Evolutionary conservation across 805 yeast genomes (phyloP).

Genomic region (Ogataea philodendri): DNA sequence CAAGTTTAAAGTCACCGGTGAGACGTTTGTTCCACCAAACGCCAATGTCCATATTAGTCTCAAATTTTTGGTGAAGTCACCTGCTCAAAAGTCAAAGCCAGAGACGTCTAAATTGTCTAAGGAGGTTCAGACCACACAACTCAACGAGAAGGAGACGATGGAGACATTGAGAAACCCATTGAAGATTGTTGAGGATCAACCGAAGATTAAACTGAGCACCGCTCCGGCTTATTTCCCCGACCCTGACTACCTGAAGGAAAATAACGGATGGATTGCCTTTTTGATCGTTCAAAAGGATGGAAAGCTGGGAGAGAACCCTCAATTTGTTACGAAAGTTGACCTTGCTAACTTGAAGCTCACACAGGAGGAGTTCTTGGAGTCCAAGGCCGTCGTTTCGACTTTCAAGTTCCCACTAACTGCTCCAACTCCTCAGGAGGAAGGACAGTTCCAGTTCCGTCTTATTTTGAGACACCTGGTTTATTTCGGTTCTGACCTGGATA

Average conservation of each 20-base stretch:
- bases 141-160: slow-evolving; percentile 58
- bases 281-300: slow-evolving; percentile 74
- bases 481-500: slow-evolving; percentile 77
- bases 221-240: slow-evolving; percentile 78
- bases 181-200: slow-evolving; percentile 61
- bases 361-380: slow-evolving; percentile 47
- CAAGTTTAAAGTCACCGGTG: slow-evolving; percentile 85
- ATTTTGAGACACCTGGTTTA: slow-evolving; percentile 70
- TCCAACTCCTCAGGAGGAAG: slow-evolving; percentile 75
- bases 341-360: slow-evolving; percentile 53
- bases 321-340: slow-evolving; percentile 48
- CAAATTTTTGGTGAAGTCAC: slow-evolving; percentile 73
- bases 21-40: slow-evolving; percentile 62
- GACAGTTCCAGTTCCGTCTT: slow-evolving; percentile 66
- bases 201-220: slow-evolving; percentile 57
- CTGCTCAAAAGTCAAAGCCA: slow-evolving; percentile 60
- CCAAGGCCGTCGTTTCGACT: slow-evolving; percentile 58
- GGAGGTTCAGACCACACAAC: slow-evolving; percentile 32
- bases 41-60: slow-evolving; percentile 73
- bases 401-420: slow-evolving; percentile 70
- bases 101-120: slow-evolving; percentile 39
- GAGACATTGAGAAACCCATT: slow-evolving; percentile 74
- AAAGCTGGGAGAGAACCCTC: slow-evolving; percentile 71
- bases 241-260: slow-evolving; percentile 32
- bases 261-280: slow-evolving; percentile 62